Evolutionary conservation across 306 rosid species (phyloP).

Genomic region (Quercus aquifolioides): DNA sequence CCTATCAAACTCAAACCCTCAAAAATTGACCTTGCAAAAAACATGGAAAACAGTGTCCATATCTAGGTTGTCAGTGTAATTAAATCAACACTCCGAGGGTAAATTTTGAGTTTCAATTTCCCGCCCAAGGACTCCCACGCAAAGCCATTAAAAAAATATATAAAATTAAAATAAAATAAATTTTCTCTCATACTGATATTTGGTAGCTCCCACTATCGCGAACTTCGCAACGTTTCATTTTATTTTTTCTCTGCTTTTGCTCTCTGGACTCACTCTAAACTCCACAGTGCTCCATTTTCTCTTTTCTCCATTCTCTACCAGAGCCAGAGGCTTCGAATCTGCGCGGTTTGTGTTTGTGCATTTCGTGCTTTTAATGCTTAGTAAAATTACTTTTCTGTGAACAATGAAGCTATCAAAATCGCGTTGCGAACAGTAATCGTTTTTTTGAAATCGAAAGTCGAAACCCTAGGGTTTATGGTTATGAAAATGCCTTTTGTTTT

Average conservation of each 20-base stretch:
- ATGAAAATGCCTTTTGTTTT: neutral
- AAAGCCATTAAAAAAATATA: neutral
- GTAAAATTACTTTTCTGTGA: neutral
- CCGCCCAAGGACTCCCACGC: constrained; percentile 47
- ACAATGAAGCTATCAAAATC: neutral
- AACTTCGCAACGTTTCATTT: constrained; percentile 3
- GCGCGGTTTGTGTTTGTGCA: neutral
- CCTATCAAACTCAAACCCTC: neutral
- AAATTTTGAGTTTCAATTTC: constrained; percentile 20
- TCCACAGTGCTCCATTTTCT: neutral
- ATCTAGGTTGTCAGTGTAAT: constrained; percentile 21
- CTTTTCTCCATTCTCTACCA: neutral
- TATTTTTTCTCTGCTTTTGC: neutral
- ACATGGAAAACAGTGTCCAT: neutral
- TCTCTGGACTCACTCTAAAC: neutral
- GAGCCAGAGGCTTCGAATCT: neutral
- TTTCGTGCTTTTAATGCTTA: neutral
- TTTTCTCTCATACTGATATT: neutral
- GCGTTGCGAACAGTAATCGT: neutral
- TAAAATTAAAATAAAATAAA: neutral
- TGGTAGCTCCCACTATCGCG: neutral
- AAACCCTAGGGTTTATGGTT: constrained; percentile 11
- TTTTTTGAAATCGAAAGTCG: neutral
- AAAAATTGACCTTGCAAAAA: neutral
- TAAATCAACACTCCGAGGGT: constrained; percentile 11